A percentile compares a stretch with the other conserved stretches of the same genome.
Evolutionary conservation across 2,329 filamentous ascomycete genomes (phyloP).

Genomic region (Fusarium kyushuense): DNA sequence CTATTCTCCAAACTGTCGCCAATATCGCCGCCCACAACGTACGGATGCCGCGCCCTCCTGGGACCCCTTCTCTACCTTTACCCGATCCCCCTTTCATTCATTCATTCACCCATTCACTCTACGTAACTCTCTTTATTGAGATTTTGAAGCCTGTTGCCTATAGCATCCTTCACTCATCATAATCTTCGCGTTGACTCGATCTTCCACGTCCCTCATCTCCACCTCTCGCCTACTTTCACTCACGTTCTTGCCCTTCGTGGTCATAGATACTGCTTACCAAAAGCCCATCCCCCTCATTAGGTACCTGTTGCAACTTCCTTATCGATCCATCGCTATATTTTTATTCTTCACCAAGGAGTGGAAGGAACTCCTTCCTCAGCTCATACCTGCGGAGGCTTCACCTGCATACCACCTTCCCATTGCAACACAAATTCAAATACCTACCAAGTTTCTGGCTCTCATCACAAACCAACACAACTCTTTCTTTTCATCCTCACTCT

Average conservation of each 20-base stretch:
- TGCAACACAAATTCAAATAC: not conserved
- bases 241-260: not conserved
- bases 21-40: not conserved
- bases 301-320: not conserved
- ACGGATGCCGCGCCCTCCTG: not conserved
- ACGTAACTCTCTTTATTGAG: not conserved
- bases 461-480: not conserved
- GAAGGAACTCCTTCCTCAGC: conserved; percentile 26
- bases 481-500: conserved; percentile 20
- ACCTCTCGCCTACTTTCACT: not conserved
- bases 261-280: not conserved
- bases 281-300: not conserved
- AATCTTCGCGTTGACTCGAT: not conserved
- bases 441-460: not conserved
- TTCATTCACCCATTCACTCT: not conserved
- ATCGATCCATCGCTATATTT: not conserved
- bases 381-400: not conserved
- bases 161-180: not conserved
- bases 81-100: not conserved
- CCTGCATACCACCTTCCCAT: not conserved
- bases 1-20: not conserved
- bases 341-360: not conserved
- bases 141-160: not conserved
- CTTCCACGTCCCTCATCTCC: not conserved
- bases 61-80: not conserved